These are phyloP conservation scores for Backusella parvicylindrica DNA, from an alignment of 192 early-diverging fungal genomes.

Conservation along the genomic window DNA sequence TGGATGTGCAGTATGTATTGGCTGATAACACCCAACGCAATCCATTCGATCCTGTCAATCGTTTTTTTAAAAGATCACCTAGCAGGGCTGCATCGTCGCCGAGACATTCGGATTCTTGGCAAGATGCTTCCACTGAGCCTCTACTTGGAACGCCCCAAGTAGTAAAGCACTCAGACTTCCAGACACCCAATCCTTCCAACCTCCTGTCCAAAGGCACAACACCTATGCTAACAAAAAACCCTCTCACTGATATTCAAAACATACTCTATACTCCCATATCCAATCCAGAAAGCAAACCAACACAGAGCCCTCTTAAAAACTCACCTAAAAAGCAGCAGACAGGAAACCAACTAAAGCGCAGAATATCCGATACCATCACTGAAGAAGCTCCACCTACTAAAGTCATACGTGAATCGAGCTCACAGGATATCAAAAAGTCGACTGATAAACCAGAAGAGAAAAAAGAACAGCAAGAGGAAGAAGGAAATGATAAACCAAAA, in stretches of 20 bases:
- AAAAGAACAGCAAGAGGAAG: not conserved
- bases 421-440: not conserved
- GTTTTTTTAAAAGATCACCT: not conserved
- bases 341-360: not conserved
- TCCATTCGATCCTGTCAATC: not conserved
- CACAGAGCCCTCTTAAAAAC: not conserved
- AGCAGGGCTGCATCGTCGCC: not conserved
- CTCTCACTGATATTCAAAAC: not conserved
- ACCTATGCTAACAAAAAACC: not conserved
- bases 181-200: not conserved
- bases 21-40: not conserved
- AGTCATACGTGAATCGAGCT: not conserved
- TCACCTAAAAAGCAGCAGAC: not conserved
- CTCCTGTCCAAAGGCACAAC: not conserved
- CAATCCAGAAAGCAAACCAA: not conserved
- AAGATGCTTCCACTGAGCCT: slow-evolving; percentile 6
- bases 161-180: not conserved
- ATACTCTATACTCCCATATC: not conserved
- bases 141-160: not conserved
- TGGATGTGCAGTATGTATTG: not conserved
- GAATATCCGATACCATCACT: not conserved
- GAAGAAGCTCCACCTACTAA: not conserved
- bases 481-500: not conserved
- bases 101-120: not conserved
- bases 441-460: not conserved